These are phyloP conservation scores for Pythium phragmiticola DNA, from an alignment of 352 stramenopile species.

Conservation along the genomic window DNA sequence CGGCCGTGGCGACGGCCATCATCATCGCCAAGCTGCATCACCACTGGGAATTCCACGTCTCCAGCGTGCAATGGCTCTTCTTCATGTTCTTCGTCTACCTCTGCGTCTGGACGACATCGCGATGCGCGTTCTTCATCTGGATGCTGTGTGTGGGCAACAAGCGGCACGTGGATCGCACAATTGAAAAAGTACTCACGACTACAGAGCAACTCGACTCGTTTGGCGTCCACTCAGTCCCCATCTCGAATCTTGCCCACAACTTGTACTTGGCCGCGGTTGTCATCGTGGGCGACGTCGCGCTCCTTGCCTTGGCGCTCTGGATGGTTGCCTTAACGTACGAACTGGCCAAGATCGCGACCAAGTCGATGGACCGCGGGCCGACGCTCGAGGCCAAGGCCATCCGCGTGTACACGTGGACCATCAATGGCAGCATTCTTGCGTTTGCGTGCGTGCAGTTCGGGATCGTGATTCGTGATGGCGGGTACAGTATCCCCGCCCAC, in stretches of 20 bases:
- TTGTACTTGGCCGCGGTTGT: not conserved
- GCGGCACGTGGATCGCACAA: not conserved
- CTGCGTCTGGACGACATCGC: not conserved
- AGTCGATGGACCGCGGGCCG: slow-evolving; percentile 18
- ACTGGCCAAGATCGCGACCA: slow-evolving; percentile 13
- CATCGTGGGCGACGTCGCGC: slow-evolving; percentile 4
- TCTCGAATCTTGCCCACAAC: not conserved
- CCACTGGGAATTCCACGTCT: slow-evolving; percentile 40
- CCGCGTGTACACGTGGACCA: not conserved
- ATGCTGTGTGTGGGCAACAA: not conserved
- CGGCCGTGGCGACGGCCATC: slow-evolving; percentile 24
- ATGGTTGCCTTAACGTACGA: slow-evolving; percentile 21
- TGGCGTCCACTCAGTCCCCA: not conserved
- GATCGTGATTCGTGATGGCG: too few species aligned
- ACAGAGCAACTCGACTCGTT: slow-evolving; percentile 6
- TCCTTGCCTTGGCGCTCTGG: slow-evolving; percentile 7
- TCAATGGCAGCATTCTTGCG: too few species aligned
- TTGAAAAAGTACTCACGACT: slow-evolving; percentile 3
- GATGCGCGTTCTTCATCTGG: slow-evolving; percentile 14
- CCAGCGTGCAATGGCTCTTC: slow-evolving; percentile 19
- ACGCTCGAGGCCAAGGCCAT: slow-evolving; percentile 5
- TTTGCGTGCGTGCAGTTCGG: too few species aligned
- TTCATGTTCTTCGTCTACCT: slow-evolving; percentile 21
- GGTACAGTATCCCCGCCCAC: too few species aligned
- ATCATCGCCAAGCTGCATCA: slow-evolving; percentile 37